A percentile compares a stretch with the other conserved stretches of the same genome.
Conservation (phyloP, 1,284 basidiomycete species). For the Leccinum fallax region DNA sequence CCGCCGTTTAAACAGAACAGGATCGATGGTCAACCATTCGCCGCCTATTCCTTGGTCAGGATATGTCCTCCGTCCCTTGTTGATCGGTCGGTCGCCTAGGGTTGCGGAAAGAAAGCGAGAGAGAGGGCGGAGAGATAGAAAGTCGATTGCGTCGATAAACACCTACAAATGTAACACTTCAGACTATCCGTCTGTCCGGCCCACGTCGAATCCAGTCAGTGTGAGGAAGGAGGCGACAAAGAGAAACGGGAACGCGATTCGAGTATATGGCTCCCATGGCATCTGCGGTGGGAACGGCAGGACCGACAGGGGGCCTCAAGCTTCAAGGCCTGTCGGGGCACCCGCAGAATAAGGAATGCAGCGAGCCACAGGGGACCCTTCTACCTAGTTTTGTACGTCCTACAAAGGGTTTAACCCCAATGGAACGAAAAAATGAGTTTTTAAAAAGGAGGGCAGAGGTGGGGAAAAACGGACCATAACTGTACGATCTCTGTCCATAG, state of each 20-base stretch:
- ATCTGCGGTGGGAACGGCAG: no score
- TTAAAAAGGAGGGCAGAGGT: not conserved
- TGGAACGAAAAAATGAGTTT: no score
- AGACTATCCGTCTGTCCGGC: not conserved
- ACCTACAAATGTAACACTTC: not conserved
- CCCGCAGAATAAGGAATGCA: no score
- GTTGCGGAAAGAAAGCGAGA: not conserved
- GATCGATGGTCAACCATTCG: not conserved
- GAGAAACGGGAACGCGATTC: not conserved
- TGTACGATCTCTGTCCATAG: not conserved
- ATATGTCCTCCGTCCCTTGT: not conserved
- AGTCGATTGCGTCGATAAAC: not conserved
- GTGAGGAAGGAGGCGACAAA: not conserved
- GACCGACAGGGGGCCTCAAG: no score
- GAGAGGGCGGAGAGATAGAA: not conserved
- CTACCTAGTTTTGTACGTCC: no score
- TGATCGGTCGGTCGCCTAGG: not conserved
- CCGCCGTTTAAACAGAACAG: not conserved
- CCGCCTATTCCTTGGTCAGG: not conserved
- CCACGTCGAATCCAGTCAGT: not conserved
- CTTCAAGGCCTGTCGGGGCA: no score
- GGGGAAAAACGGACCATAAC: not conserved
- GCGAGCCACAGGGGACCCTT: no score
- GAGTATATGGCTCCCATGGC: no score
- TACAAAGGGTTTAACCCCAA: no score